These are phyloP conservation scores for Candida montana DNA, from an alignment of 805 yeast species.

Conservation along the genomic window DNA sequence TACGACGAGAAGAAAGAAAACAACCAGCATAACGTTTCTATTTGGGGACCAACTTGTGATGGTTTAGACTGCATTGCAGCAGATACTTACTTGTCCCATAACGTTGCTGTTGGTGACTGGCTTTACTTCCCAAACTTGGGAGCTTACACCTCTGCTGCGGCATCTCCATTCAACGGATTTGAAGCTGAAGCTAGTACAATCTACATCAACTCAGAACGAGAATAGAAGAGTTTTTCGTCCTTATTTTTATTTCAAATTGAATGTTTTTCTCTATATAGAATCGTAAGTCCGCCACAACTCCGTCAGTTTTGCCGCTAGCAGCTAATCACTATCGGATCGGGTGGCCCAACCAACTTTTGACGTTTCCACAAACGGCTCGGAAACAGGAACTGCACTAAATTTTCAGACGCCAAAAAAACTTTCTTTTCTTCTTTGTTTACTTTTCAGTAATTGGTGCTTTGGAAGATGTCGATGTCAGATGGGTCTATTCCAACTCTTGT, in stretches of 20 bases:
- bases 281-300: not conserved
- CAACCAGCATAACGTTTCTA: slow-evolving; percentile 43
- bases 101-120: slow-evolving; percentile 87
- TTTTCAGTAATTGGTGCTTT: too few species aligned
- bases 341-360: not conserved
- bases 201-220: slow-evolving; percentile 47
- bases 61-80: slow-evolving; percentile 80
- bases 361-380: not conserved
- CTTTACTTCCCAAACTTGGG: slow-evolving; percentile 77
- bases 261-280: not conserved
- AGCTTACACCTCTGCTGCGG: slow-evolving; percentile 89
- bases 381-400: not conserved
- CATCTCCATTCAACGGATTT: slow-evolving; percentile 92
- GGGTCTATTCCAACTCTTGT: slow-evolving; percentile 4
- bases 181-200: slow-evolving; percentile 51
- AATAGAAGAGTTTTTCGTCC: not conserved
- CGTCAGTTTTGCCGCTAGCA: too few species aligned
- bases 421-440: not conserved
- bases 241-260: not conserved
- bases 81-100: slow-evolving; percentile 46
- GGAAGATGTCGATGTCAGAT: not conserved
- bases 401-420: not conserved
- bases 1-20: slow-evolving; percentile 26
- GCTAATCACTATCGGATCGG: not conserved
- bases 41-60: slow-evolving; percentile 99